Evolutionary conservation across 2,329 filamentous ascomycete species (phyloP).

Genomic region (Fusarium irregulare): DNA sequence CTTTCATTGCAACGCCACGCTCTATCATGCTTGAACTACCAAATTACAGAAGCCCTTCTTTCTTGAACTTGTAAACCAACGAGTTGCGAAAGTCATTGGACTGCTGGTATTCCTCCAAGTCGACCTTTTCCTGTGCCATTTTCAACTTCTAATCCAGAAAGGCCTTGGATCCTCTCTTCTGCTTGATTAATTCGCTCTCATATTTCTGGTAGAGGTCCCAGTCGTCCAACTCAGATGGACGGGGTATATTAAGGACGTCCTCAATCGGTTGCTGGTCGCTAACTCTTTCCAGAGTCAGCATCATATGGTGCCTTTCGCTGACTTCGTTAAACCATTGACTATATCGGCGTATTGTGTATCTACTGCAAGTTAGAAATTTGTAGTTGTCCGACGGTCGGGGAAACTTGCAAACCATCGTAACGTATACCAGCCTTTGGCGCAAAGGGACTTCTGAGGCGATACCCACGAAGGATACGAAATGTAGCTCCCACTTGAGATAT

Average conservation of each 20-base stretch:
- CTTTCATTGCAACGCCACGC: neutral
- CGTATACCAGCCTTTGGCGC: slow-evolving; percentile 65
- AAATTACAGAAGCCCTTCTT: slow-evolving; percentile 9
- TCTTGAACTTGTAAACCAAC: slow-evolving; percentile 31
- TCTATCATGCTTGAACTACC: neutral
- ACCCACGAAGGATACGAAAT: slow-evolving; percentile 65
- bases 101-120: slow-evolving; percentile 46
- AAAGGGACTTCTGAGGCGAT: slow-evolving; percentile 61
- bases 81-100: slow-evolving; percentile 44
- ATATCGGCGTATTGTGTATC: slow-evolving; percentile 63
- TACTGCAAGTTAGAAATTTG: slow-evolving; percentile 41
- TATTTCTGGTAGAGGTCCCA: slow-evolving; percentile 63
- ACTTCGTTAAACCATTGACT: slow-evolving; percentile 49
- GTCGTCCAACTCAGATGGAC: slow-evolving; percentile 67
- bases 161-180: slow-evolving; percentile 53
- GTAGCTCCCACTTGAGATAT: slow-evolving; percentile 61
- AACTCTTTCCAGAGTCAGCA: slow-evolving; percentile 60
- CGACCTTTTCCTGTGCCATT: slow-evolving; percentile 47
- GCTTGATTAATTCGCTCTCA: slow-evolving; percentile 56
- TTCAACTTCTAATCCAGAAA: slow-evolving; percentile 57
- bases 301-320: slow-evolving; percentile 56
- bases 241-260: slow-evolving; percentile 59
- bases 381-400: neutral
- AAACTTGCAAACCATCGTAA: slow-evolving; percentile 67
- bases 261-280: slow-evolving; percentile 56